Evolutionary conservation across 2,329 filamentous ascomycete species (phyloP).

Genomic region (Fusarium papillatum): DNA sequence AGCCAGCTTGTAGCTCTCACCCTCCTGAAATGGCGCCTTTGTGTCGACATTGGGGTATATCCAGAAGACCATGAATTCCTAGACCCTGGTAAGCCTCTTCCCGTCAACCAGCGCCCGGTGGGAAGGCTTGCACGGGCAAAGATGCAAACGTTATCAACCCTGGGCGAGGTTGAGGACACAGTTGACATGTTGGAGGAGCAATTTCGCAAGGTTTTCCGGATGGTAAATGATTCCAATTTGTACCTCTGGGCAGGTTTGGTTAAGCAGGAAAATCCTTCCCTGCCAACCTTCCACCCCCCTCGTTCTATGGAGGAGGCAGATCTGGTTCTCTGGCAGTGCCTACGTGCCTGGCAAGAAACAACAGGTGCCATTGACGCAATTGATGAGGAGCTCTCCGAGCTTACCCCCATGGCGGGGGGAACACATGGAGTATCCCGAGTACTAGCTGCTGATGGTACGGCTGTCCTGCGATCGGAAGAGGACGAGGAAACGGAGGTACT

Average conservation of each 20-base stretch:
- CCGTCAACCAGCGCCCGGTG: not conserved
- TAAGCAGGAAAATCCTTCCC: not conserved
- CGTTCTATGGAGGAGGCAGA: slow-evolving; percentile 18
- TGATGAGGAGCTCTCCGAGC: not conserved
- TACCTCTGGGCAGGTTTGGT: slow-evolving; percentile 19
- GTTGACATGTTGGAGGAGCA: not conserved
- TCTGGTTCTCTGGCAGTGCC: slow-evolving; percentile 10
- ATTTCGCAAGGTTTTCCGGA: slow-evolving; percentile 5
- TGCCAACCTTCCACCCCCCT: not conserved
- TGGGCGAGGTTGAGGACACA: not conserved
- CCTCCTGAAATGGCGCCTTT: slow-evolving; percentile 20
- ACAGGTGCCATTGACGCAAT: slow-evolving; percentile 7
- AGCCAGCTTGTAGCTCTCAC: slow-evolving; percentile 25
- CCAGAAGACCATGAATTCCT: not conserved
- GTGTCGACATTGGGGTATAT: slow-evolving; percentile 9
- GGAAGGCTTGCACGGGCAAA: slow-evolving; percentile 2
- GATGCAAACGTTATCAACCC: not conserved
- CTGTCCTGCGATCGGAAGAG: too few species aligned
- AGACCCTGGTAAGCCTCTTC: not conserved
- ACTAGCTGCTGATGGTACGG: too few species aligned
- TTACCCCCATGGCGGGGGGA: not conserved
- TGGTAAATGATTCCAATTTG: slow-evolving; percentile 7
- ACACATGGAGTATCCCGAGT: not conserved
- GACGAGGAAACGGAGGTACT: not conserved
- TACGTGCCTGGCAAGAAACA: slow-evolving; percentile 13